Percentiles rank a stretch among this genome's conserved stretches.
These are phyloP conservation scores for Clonostachys sp. DNA, from an alignment of 2,329 filamentous ascomycete species.

Conservation along the genomic window DNA sequence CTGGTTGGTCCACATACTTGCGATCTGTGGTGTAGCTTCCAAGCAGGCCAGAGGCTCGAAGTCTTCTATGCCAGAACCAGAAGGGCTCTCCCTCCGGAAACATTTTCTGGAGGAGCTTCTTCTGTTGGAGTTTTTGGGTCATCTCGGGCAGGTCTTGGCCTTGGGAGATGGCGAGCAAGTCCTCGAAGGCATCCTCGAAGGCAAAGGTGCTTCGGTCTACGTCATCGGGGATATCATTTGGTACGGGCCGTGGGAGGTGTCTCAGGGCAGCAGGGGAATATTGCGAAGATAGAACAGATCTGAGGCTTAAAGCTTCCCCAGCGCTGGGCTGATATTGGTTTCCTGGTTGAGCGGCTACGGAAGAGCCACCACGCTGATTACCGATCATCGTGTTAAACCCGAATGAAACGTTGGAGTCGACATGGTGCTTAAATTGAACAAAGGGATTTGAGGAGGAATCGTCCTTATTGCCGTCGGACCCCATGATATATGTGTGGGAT, in stretches of 20 bases:
- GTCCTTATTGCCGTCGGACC: not conserved
- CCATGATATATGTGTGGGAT: not conserved
- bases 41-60: constrained; percentile 31
- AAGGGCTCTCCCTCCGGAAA: constrained; percentile 33
- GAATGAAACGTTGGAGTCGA: constrained; percentile 29
- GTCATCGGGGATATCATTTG: constrained; percentile 32
- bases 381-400: constrained; percentile 9
- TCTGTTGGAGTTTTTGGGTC: constrained; percentile 22
- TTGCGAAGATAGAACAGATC: not conserved
- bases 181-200: constrained; percentile 54
- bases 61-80: constrained; percentile 32
- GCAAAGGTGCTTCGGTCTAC: constrained; percentile 35
- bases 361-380: constrained; percentile 3
- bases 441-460: constrained; percentile 21
- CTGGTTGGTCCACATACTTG: constrained; percentile 5
- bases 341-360: constrained; percentile 2
- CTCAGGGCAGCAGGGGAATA: constrained; percentile 20
- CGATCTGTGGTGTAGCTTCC: constrained; percentile 2
- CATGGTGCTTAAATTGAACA: constrained; percentile 31
- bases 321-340: not conserved
- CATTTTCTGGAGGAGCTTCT: constrained; percentile 27
- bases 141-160: constrained; percentile 35
- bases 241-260: constrained; percentile 39
- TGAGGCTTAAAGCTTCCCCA: not conserved
- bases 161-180: constrained; percentile 44